Evolutionary conservation across 495 filamentous ascomycete species (phyloP), one percentile per base, ranked within the genome.

Genomic region (Daldinia decipiens): DNA sequence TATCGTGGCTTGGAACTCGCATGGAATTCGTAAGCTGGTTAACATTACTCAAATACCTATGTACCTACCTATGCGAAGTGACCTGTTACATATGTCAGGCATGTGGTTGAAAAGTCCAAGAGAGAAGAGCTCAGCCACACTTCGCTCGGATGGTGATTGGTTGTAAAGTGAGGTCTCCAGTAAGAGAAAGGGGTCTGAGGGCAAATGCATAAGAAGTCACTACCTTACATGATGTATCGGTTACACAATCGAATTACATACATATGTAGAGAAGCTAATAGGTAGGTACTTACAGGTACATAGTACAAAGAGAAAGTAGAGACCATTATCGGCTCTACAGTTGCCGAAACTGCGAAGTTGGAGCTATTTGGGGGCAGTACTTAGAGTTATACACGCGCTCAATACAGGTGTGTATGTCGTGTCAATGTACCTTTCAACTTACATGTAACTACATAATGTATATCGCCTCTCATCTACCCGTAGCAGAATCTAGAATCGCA

Each of bases 401-500:
- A 12, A n/a, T 19, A 31, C 29, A 32, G 1, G 7, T 32, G 29
- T 32, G 6, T 32, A 17, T 62, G 56, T 31, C 32, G 9, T 34
- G 9, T 34, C 32, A 6, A 34, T 34, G 32, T 34, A 34, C 32
- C 32, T 11, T 34, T 34, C 11, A 11, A 34, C 9, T 34, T 34
- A 34, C 2, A 34, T 11, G 51, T 56, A 60, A 1, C 26, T 26
- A 27, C 26, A 27, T n/a, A 34, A 27, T 27, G 47, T 52, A 27
- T 43, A 19, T 50, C 52, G 52, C 56, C 51, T 61, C 65, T 70
- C 62, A 65, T 60, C 57, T 52, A 43, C 15, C 40, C 51, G 19
- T 63, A 55, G 59, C 34, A 67, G 59, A 72, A 72, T 72, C 69
- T 59, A 72, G 63, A 67, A 66, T 32, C 27, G 13, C 9, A 36